Evolutionary conservation across 1,284 basidiomycete species (phyloP), one percentile per base, ranked within the genome.

Genomic region (Trichosporon ovoides): DNA sequence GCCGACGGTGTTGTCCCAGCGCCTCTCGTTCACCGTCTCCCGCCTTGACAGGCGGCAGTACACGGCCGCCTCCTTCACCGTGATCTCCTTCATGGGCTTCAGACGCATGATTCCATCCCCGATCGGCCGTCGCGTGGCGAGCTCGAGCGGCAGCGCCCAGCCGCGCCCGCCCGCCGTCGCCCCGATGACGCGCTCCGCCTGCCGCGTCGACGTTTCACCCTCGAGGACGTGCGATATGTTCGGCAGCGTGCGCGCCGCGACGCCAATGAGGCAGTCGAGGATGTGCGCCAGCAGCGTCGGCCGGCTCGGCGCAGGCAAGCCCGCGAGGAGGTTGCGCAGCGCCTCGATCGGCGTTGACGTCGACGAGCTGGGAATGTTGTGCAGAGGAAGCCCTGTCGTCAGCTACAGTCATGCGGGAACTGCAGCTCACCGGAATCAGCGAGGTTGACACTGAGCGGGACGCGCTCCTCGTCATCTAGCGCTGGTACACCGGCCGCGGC

Each of bases 121-220:
- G 22, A 60, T 48, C 6, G 38, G 20, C 10, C 50, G 52, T 1
- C 51, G 34, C 7, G 87, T 84, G 59, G 85, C 81, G 28, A 84
- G 80, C 65, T 91, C 87, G 66, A 89, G 85, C 13, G 81, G 83
- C 10, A 93, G 80, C 2, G 83, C 80, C 75, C 87, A 90, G 0
- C 90, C 91, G 2, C 84, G 83, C n/a, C 91, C 91, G 66, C 86
- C 83, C 0, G 88, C 83, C 51, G 92, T 85, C 10, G 83, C 84
- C 1, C 86, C 84, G 58, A 92, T 87, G 37, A 92, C 78, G 12
- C 84, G 83, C 52, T 91, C 82, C 0, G 90, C 89, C 16, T 92
- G 81, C 0, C 87, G 85, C 0, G 91, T 91, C 14, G 91, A 80
- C 1, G 86, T 88, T 20, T 89, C 87, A 57, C 89, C 90, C n/a